These are phyloP conservation scores for Rutstroemia sp. DNA, from an alignment of 2,329 filamentous ascomycete genomes.

Conservation along the genomic window DNA sequence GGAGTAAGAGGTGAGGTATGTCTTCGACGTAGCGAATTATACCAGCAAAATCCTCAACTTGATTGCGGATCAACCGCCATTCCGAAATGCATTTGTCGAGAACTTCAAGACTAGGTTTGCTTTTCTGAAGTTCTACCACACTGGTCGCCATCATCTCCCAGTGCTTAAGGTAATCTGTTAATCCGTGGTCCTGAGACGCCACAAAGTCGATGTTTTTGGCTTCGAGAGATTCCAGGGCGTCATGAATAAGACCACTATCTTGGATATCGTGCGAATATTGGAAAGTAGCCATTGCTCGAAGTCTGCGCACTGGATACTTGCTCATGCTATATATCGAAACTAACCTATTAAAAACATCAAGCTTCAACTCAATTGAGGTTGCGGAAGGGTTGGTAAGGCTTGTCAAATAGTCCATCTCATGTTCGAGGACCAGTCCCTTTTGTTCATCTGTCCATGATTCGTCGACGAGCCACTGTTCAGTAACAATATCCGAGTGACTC, in stretches of 20 bases:
- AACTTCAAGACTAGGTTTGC: constrained; percentile 19
- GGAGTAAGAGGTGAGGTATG: constrained; percentile 38
- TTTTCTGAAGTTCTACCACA: constrained; percentile 22
- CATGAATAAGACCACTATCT: constrained; percentile 10
- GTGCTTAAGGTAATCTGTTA: constrained; percentile 21
- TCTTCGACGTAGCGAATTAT: constrained; percentile 42
- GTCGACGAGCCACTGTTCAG: constrained; percentile 33
- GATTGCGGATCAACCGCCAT: constrained; percentile 34
- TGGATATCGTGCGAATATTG: constrained; percentile 9
- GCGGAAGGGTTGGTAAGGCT: constrained; percentile 14
- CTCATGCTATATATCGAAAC: constrained; percentile 22
- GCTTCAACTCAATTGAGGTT: constrained; percentile 13
- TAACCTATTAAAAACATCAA: constrained; percentile 19
- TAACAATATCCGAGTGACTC: constrained; percentile 49
- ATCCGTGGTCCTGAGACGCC: constrained; percentile 20
- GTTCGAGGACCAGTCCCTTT: constrained; percentile 51
- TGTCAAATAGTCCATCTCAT: constrained; percentile 43
- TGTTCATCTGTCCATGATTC: constrained; percentile 38
- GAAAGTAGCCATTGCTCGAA: constrained; percentile 23
- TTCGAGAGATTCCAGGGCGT: constrained; percentile 11
- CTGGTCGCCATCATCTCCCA: constrained; percentile 21
- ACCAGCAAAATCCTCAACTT: constrained; percentile 35
- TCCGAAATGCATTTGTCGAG: constrained; percentile 18
- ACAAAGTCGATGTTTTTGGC: constrained; percentile 10
- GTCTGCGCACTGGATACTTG: constrained; percentile 26